Conservation (phyloP, 257 asterid species). For the Marsdenia floribunda region DNA sequence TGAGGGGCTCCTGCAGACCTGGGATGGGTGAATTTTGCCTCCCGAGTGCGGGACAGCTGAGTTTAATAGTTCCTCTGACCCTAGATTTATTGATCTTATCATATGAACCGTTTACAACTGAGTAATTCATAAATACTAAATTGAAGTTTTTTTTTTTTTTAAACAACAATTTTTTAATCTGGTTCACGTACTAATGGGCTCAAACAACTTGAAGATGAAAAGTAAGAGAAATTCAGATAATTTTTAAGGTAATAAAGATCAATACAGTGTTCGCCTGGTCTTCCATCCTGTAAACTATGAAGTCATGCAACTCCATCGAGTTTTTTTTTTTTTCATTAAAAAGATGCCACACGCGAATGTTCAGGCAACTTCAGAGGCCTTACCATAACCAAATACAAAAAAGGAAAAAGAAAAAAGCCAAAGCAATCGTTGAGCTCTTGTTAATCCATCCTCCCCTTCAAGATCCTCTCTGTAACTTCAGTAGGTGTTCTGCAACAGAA, state of each 20-base stretch:
- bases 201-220: background rate
- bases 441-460: slow-evolving; percentile 90
- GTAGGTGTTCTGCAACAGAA: slow-evolving; percentile 67
- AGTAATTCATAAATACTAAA: too few species aligned
- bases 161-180: too few species aligned
- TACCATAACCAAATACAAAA: background rate
- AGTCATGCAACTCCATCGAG: background rate
- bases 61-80: too few species aligned
- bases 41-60: too few species aligned
- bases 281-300: background rate
- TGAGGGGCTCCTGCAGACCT: too few species aligned
- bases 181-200: too few species aligned
- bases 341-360: background rate
- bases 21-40: too few species aligned
- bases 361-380: background rate
- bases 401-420: background rate
- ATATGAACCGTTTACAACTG: too few species aligned
- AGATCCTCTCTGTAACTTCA: slow-evolving; percentile 80
- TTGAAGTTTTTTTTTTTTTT: too few species aligned
- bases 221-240: background rate
- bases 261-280: background rate
- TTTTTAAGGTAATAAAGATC: background rate
- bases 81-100: too few species aligned
- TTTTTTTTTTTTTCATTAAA: background rate
- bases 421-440: too few species aligned